These are phyloP conservation scores for Camellia japonica DNA, from an alignment of 148 eudicot genomes.

Conservation along the genomic window DNA sequence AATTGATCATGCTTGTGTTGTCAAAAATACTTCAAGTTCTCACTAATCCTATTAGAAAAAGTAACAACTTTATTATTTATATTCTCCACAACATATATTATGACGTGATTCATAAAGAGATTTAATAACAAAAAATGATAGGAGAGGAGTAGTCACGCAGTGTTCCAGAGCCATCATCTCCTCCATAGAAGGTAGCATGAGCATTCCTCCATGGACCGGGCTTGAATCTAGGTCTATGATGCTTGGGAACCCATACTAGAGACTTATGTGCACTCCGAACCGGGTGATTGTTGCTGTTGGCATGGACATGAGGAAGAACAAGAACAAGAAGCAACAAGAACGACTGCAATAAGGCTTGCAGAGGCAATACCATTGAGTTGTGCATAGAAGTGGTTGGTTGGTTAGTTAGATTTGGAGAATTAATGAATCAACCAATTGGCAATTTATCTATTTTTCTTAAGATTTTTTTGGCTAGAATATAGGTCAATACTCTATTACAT, in stretches of 20 bases:
- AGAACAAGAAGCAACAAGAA: slow-evolving; percentile 10
- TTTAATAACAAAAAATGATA: background rate
- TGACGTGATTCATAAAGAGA: no score
- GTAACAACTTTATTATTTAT: no score
- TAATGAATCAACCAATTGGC: background rate
- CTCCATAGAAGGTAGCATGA: slow-evolving; percentile 82
- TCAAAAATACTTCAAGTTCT: no score
- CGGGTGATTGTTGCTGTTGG: slow-evolving; percentile 1
- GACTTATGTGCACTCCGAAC: background rate
- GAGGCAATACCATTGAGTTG: slow-evolving; percentile 9
- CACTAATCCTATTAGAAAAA: no score
- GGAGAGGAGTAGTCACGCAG: slow-evolving; percentile 30
- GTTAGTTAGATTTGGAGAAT: background rate
- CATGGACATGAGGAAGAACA: slow-evolving; percentile 2
- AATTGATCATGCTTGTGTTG: no score
- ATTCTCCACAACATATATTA: no score
- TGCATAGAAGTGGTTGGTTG: background rate
- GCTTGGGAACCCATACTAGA: slow-evolving; percentile 6
- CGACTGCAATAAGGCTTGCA: background rate
- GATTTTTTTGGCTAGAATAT: background rate
- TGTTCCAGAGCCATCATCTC: slow-evolving; percentile 65
- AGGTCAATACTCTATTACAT: background rate
- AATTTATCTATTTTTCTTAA: background rate
- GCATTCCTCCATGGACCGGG: slow-evolving; percentile 67
- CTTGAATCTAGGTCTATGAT: slow-evolving; percentile 29